These are phyloP conservation scores for Porodaedalea pini DNA, from an alignment of 1,284 basidiomycete genomes.

Conservation along the genomic window DNA sequence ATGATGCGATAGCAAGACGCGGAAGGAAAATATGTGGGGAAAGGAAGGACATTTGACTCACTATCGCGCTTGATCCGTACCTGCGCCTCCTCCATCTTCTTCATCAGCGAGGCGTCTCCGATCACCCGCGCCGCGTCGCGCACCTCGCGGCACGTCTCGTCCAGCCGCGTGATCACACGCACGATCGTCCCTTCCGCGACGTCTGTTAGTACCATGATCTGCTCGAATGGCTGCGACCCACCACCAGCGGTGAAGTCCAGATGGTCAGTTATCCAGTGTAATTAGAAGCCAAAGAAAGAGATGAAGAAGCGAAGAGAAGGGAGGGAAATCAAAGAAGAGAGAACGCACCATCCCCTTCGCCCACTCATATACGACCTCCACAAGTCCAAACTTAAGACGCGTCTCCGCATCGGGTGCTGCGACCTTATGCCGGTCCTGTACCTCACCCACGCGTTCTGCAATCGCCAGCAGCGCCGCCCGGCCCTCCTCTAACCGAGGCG, in stretches of 20 bases:
- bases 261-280: too few species aligned
- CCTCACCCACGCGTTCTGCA: constrained; percentile 76
- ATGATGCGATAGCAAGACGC: background rate
- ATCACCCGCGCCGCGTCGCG: constrained; percentile 96
- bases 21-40: constrained; percentile 1
- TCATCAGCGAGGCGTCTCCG: constrained; percentile 91
- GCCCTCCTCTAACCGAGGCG: constrained; percentile 76
- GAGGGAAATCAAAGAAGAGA: background rate
- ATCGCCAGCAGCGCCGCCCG: constrained; percentile 76
- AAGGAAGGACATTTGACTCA: constrained; percentile 46
- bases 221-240: constrained; percentile 79
- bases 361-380: constrained; percentile 98
- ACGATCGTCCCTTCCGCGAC: constrained; percentile 97
- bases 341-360: constrained; percentile 88
- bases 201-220: constrained; percentile 91
- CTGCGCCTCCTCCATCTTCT: constrained; percentile 97
- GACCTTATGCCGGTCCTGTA: constrained; percentile 80
- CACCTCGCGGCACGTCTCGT: constrained; percentile 97
- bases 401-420: constrained; percentile 60
- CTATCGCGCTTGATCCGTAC: constrained; percentile 92
- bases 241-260: background rate
- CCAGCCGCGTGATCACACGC: constrained; percentile 90
- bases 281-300: background rate
- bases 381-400: constrained; percentile 83
- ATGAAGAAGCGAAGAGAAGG: background rate